These are phyloP conservation scores for Primulina huaijiensis DNA, from an alignment of 257 asterid genomes.

Conservation along the genomic window DNA sequence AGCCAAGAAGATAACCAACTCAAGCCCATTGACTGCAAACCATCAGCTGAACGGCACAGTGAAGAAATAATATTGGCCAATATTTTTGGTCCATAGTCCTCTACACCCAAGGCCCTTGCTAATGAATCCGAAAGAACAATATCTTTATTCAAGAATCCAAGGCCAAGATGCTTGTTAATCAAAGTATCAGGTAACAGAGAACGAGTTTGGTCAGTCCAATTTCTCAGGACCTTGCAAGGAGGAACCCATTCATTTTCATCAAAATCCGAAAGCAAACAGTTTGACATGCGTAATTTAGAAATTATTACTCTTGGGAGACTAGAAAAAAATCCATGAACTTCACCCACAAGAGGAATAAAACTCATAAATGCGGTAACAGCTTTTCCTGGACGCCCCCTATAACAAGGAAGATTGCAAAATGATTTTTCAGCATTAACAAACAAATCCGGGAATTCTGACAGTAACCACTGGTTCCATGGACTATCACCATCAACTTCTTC, in stretches of 20 bases:
- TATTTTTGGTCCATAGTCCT: conserved; percentile 80
- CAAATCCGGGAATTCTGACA: conserved; percentile 78
- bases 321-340: conserved; percentile 89
- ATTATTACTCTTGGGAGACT: conserved; percentile 77
- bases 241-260: conserved; percentile 67
- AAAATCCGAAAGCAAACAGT: conserved; percentile 75
- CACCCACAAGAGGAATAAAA: conserved; percentile 82
- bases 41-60: conserved; percentile 51
- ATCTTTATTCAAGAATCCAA: conserved; percentile 78
- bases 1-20: conserved; percentile 80
- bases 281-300: conserved; percentile 73
- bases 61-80: conserved; percentile 57
- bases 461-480: conserved; percentile 97
- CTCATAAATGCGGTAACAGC: conserved; percentile 82
- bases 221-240: conserved; percentile 84
- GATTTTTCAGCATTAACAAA: conserved; percentile 71
- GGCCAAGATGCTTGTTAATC: conserved; percentile 79
- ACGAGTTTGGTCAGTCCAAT: conserved; percentile 78
- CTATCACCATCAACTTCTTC: conserved; percentile 95
- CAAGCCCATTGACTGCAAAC: conserved; percentile 65
- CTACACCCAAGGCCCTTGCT: conserved; percentile 81
- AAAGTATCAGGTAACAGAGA: conserved; percentile 63
- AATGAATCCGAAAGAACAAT: conserved; percentile 72
- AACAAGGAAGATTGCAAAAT: conserved; percentile 86
- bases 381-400: conserved; percentile 56